Base-by-base conservation (phyloP, 371 early-diverging fungal genomes). In the Mucor irregularis region DNA sequence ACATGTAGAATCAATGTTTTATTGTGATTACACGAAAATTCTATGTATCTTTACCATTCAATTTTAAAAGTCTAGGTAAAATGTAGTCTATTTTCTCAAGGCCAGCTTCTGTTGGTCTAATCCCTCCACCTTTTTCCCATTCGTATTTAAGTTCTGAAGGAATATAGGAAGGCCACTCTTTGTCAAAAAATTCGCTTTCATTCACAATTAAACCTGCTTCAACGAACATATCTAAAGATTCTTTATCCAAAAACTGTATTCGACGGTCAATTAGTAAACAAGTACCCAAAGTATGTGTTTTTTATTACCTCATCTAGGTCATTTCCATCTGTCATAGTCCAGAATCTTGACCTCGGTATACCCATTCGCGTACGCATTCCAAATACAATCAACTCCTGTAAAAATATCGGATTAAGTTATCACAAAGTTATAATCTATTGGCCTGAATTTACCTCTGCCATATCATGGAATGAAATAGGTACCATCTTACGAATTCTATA, bases 351-450 rank as follows among this genome's bases (percentile, higher is more conserved):
- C 22, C 78, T 63, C 13, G 73, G 68, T 14, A 88, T 54, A 1
- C 88, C 88, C 61, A 71, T 80, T 14, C 68, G 79, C 14, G 85
- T 90, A 3, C 92, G 80, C 64, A 91, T 64, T 0, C 92, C 89
- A 53, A 90, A 80, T 24, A 90, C 79, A 4, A 90, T 64, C 5
- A 84, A 53, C 62, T 90, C 92, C 70, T 85, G 64, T 31, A 7
- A n/a, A 22, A 26, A 28, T n/a, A n/a, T n/a, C n/a, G n/a, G n/a
- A n/a, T n/a, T n/a, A n/a, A n/a, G n/a, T n/a, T n/a, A n/a, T n/a
- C n/a, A n/a, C n/a, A n/a, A n/a, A n/a, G n/a, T n/a, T n/a, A n/a
- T n/a, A n/a, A n/a, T n/a, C n/a, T n/a, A n/a, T n/a, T n/a, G n/a
- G n/a, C n/a, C n/a, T n/a, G n/a, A n/a, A 5, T 2, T 35, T 56